Percentiles rank a stretch among this genome's conserved stretches.
These are phyloP conservation scores for Fusarium sp. DNA, from an alignment of 2,329 filamentous ascomycete species.

Conservation along the genomic window DNA sequence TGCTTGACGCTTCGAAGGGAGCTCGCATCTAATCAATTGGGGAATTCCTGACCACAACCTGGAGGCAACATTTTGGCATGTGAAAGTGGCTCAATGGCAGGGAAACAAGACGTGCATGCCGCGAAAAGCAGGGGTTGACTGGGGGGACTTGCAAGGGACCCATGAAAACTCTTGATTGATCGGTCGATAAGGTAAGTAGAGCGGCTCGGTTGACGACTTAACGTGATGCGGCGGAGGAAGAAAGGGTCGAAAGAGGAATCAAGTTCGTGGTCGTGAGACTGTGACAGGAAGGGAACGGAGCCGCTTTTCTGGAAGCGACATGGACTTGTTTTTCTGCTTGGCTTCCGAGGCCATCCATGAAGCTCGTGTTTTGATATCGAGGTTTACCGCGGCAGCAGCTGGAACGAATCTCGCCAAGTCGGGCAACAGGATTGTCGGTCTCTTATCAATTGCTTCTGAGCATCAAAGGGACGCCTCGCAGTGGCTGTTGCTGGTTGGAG, in stretches of 20 bases:
- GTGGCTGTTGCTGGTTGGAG: conserved; percentile 7
- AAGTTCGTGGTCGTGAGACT: conserved; percentile 31
- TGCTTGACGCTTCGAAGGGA: conserved; percentile 28
- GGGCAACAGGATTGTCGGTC: conserved; percentile 25
- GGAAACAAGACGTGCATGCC: conserved; percentile 37
- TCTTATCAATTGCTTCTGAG: conserved; percentile 35
- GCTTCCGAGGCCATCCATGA: conserved; percentile 38
- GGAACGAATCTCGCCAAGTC: conserved; percentile 24
- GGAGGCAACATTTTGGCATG: conserved; percentile 45
- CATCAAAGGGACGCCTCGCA: conserved; percentile 1
- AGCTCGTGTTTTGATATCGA: conserved; percentile 34
- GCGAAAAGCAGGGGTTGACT: conserved; percentile 24
- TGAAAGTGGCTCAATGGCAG: conserved; percentile 50
- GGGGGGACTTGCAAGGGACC: conserved; percentile 20
- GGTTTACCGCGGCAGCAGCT: conserved; percentile 38
- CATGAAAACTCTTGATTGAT: conserved; percentile 18
- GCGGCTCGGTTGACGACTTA: conserved; percentile 27
- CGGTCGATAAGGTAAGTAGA: conserved; percentile 38
- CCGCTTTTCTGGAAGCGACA: conserved; percentile 40
- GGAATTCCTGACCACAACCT: conserved; percentile 2
- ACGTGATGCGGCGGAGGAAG: conserved; percentile 39
- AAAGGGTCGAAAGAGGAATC: conserved; percentile 36
- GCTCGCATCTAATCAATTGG: conserved; percentile 21
- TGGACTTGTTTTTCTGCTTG: conserved; percentile 31
- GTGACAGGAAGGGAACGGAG: conserved; percentile 17